Evolutionary conservation across 805 yeast genomes (phyloP).

Genomic region (Pichia cephalocereana): DNA sequence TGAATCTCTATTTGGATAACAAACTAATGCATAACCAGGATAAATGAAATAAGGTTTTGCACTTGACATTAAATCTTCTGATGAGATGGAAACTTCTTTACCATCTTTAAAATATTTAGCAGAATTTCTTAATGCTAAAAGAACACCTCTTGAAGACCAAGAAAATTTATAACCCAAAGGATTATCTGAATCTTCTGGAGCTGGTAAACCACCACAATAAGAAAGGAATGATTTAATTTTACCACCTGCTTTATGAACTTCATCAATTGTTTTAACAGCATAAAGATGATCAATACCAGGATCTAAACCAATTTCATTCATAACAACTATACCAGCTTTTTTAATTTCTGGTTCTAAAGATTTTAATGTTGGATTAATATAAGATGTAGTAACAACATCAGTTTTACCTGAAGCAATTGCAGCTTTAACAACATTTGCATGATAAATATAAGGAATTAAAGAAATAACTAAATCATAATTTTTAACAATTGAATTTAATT

Average conservation of each 20-base stretch:
- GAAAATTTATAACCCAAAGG: slow-evolving; percentile 98
- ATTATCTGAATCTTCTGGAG: slow-evolving; percentile 96
- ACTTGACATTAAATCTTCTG: slow-evolving; percentile 89
- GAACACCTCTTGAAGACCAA: slow-evolving; percentile 98
- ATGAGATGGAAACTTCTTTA: slow-evolving; percentile 63
- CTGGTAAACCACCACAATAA: slow-evolving; percentile 98
- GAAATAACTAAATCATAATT: slow-evolving; percentile 83
- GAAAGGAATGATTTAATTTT: slow-evolving; percentile 90
- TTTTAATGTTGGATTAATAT: slow-evolving; percentile 84
- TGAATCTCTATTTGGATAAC: slow-evolving; percentile 98
- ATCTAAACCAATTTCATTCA: slow-evolving; percentile 98
- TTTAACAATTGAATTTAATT: slow-evolving; percentile 70
- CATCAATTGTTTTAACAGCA: slow-evolving; percentile 96
- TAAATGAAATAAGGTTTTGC: slow-evolving; percentile 93
- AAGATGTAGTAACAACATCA: slow-evolving; percentile 90
- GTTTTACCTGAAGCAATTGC: slow-evolving; percentile 85
- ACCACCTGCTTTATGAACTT: slow-evolving; percentile 86
- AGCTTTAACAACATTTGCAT: slow-evolving; percentile 84
- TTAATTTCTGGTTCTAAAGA: slow-evolving; percentile 80
- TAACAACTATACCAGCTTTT: slow-evolving; percentile 92
- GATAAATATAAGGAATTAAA: slow-evolving; percentile 92
- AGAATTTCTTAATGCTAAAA: slow-evolving; percentile 88
- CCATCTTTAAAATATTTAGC: slow-evolving; percentile 89
- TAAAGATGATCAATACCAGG: slow-evolving; percentile 98
- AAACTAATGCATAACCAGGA: slow-evolving; percentile 91